A percentile compares a stretch with the other conserved stretches of the same genome.
These are phyloP conservation scores for Neophaeococcomyces aloes DNA, from an alignment of 2,329 filamentous ascomycete genomes.

Conservation along the genomic window DNA sequence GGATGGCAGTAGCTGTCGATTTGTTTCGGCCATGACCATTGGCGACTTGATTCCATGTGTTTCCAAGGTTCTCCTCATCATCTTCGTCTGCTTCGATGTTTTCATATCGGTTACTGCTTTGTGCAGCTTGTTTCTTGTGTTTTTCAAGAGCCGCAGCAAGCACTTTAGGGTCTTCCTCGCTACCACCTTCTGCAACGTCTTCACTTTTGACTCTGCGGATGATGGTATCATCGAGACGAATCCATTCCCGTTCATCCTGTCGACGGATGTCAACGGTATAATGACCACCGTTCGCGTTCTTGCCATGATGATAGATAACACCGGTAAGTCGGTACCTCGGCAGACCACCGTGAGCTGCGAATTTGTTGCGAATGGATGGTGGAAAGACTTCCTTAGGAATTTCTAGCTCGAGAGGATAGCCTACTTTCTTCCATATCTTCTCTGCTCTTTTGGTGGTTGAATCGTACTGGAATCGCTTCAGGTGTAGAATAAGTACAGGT, in stretches of 20 bases:
- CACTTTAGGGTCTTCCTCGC: constrained; percentile 65
- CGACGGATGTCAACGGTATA: constrained; percentile 96
- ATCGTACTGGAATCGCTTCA: constrained; percentile 97
- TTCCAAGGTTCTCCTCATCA: constrained; percentile 49
- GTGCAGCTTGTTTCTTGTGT: constrained; percentile 47
- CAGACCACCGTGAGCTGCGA: constrained; percentile 55
- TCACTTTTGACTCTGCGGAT: constrained; percentile 76
- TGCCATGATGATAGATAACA: constrained; percentile 95
- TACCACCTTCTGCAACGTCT: constrained; percentile 77
- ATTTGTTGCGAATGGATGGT: constrained; percentile 57
- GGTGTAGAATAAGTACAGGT: constrained; percentile 81
- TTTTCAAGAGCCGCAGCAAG: constrained; percentile 57
- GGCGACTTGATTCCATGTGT: constrained; percentile 68
- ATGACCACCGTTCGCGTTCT: constrained; percentile 89
- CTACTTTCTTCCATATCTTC: constrained; percentile 98
- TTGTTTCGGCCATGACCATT: constrained; percentile 59
- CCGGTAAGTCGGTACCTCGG: constrained; percentile 79
- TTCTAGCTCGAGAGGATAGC: constrained; percentile 87
- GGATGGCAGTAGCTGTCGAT: constrained; percentile 46
- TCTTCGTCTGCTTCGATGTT: constrained; percentile 53
- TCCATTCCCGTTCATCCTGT: constrained; percentile 92
- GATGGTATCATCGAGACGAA: constrained; percentile 86
- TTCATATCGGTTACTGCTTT: constrained; percentile 62
- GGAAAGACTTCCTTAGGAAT: constrained; percentile 85
- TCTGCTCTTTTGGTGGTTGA: constrained; percentile 69